These are phyloP conservation scores for Zea mays DNA, from an alignment of 176 grass and related monocot species.

Conservation along the genomic window Zm-B73-REFERENCE-NAM-5.0 NC_050096.1:25561001-25561500, in stretches of 20 bases:
- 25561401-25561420: conserved; percentile 13
- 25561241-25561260: conserved; percentile 3
- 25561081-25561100: conserved; percentile 56
- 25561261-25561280: conserved; percentile 38
- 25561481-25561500: background rate
- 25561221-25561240: conserved; percentile 10
- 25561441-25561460: background rate
- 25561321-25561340: conserved; percentile 74
- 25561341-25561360: conserved; percentile 73
- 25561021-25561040: conserved; percentile 76
- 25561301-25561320: conserved; percentile 75
- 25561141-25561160: conserved; percentile 23
- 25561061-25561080: conserved; percentile 74
- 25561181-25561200: conserved; percentile 14
- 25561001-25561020: conserved; percentile 80
- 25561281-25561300: conserved; percentile 79
- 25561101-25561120: background rate
- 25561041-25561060: conserved; percentile 93
- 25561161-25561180: background rate
- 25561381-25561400: conserved; percentile 28
- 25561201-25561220: conserved; percentile 8
- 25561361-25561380: conserved; percentile 80
- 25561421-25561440: background rate
- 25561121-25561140: conserved; percentile 9
- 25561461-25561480: background rate